Evolutionary conservation across 768 basidiomycete genomes (phyloP).

Genomic region (Kwoniella heveanensis): DNA sequence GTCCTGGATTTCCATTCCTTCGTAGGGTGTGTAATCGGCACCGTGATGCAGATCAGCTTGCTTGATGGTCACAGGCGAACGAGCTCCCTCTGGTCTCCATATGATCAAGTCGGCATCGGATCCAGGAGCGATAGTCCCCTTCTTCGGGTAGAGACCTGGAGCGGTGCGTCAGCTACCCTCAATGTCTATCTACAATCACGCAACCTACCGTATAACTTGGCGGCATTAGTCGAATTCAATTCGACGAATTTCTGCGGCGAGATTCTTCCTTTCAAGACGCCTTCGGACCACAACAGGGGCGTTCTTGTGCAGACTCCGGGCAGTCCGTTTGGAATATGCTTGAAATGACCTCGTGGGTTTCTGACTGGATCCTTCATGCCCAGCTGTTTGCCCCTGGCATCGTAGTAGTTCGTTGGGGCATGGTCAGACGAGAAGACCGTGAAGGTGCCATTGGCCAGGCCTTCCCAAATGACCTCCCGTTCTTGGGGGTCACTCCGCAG

Average conservation of each 20-base stretch:
- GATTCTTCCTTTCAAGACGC: conserved; percentile 53
- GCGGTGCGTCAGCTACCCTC: too few species aligned
- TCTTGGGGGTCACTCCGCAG: conserved; percentile 46
- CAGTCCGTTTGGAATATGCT: conserved; percentile 54
- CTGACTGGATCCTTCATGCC: conserved; percentile 18
- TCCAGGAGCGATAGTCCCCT: conserved; percentile 54
- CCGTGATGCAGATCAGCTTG: conserved; percentile 19
- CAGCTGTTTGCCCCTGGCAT: conserved; percentile 43
- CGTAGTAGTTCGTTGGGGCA: conserved; percentile 49
- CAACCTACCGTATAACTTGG: conserved; percentile 53
- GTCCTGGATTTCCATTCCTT: conserved; percentile 53
- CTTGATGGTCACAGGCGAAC: conserved; percentile 10
- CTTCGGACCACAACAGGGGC: conserved; percentile 53
- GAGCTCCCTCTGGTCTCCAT: conserved; percentile 35
- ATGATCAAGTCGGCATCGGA: conserved; percentile 55
- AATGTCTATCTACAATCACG: too few species aligned
- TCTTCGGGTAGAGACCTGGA: conserved; percentile 23
- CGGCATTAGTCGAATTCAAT: conserved; percentile 53
- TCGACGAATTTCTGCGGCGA: conserved; percentile 54
- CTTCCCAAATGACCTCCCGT: conserved; percentile 49
- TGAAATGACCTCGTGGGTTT: conserved; percentile 42
- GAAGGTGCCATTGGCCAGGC: conserved; percentile 47
- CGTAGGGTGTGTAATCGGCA: conserved; percentile 54
- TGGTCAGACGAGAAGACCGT: conserved; percentile 55
- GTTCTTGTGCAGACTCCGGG: conserved; percentile 56